phyloP scores from a whole-genome alignment of 192 early-diverging fungal species.

The Dissophora globulifera region DNA sequence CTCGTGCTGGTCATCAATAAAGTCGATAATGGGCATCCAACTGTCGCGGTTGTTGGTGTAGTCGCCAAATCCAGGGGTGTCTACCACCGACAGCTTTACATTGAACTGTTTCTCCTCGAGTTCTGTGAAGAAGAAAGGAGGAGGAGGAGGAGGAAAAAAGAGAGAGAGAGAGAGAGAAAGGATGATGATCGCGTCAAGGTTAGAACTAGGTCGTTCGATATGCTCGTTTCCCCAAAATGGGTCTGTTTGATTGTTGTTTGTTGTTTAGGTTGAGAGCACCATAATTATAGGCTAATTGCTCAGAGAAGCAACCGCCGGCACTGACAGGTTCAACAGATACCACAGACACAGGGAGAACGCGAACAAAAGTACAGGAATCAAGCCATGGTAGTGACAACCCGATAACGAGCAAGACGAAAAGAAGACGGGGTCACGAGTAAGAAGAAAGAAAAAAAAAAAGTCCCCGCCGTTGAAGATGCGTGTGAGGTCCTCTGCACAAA shows the following conservation, averaged over 20 bases:
- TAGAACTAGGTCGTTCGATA: too few relatives aligned
- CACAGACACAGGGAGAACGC: too few relatives aligned
- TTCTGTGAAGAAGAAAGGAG: slow-evolving; percentile 53
- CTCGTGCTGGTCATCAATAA: slow-evolving; percentile 98
- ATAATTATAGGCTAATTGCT: slow-evolving; percentile 38
- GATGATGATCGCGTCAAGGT: too few relatives aligned
- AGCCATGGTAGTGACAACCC: too few relatives aligned
- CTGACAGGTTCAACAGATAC: too few relatives aligned
- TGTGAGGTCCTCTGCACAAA: background rate
- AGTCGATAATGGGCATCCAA: slow-evolving; percentile 98
- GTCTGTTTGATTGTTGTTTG: slow-evolving; percentile 1
- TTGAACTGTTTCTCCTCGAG: slow-evolving; percentile 99
- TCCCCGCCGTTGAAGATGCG: background rate
- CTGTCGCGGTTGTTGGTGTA: slow-evolving; percentile 95
- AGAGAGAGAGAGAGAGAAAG: background rate
- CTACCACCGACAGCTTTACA: slow-evolving; percentile 94
- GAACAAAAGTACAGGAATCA: too few relatives aligned
- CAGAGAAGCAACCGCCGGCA: too few relatives aligned
- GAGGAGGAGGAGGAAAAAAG: background rate
- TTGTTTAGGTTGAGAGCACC: slow-evolving; percentile 23
- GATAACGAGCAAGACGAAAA: too few relatives aligned
- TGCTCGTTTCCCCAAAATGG: background rate
- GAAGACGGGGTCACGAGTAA: too few relatives aligned
- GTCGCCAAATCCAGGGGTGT: slow-evolving; percentile 91
- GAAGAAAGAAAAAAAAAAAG: background rate